phyloP scores from a whole-genome alignment of 1,284 basidiomycete genomes.

The Erythrobasidium hasegawianum region DNA sequence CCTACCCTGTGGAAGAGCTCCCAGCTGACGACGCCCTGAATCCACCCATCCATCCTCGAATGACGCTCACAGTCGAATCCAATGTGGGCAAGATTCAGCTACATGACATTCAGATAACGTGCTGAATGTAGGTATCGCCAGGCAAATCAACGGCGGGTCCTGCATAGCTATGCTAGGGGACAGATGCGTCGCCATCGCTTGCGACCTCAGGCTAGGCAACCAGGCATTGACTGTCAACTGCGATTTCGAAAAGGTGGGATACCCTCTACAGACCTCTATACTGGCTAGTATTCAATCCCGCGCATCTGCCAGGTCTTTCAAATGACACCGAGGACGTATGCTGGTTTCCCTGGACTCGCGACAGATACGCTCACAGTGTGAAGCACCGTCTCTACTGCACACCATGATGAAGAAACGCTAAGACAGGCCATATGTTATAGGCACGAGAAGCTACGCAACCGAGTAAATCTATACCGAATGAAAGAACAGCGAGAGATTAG shows the following conservation, averaged over 20 bases:
- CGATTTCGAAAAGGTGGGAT: slow-evolving; percentile 87
- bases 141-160: slow-evolving; percentile 88
- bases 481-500: slow-evolving; percentile 98
- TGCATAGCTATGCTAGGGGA: slow-evolving; percentile 99
- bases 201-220: slow-evolving; percentile 86
- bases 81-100: slow-evolving; percentile 20
- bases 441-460: slow-evolving; percentile 81
- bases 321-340: slow-evolving; percentile 85
- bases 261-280: background rate
- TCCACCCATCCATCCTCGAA: too few species aligned
- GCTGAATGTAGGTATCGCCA: slow-evolving; percentile 2
- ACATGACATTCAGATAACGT: background rate
- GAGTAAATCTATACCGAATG: slow-evolving; percentile 99
- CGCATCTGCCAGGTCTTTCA: slow-evolving; percentile 74
- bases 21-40: slow-evolving; percentile 21
- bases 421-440: slow-evolving; percentile 54
- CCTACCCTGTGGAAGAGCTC: background rate
- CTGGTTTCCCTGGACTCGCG: slow-evolving; percentile 88
- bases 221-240: slow-evolving; percentile 82
- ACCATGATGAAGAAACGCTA: too few species aligned
- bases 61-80: slow-evolving; percentile 36
- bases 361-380: slow-evolving; percentile 89
- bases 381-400: slow-evolving; percentile 46
- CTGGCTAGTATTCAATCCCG: background rate
- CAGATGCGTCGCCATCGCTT: slow-evolving; percentile 98